Evolutionary conservation across 257 asterid genomes (phyloP).

Genomic region (Parsonsia alboflavescens): DNA sequence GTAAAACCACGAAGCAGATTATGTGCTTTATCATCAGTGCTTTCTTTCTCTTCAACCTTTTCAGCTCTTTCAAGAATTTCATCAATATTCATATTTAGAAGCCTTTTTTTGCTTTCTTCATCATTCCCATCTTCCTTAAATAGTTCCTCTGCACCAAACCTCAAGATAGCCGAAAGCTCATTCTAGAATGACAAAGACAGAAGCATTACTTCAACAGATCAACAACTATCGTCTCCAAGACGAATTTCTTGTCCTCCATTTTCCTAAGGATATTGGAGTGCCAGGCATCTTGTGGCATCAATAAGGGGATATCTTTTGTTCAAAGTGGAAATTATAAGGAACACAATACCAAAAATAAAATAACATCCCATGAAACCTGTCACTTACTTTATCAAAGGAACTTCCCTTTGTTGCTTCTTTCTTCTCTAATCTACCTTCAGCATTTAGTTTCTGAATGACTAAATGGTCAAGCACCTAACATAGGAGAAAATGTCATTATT

Average conservation of each 20-base stretch:
- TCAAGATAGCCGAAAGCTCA: conserved; percentile 96
- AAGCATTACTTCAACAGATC: conserved; percentile 1
- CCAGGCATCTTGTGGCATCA: not conserved
- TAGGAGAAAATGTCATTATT: not conserved
- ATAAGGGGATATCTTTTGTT: not conserved
- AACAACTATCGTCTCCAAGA: not conserved
- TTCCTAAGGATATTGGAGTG: not conserved
- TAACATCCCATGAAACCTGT: not conserved
- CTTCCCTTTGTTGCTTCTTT: conserved; percentile 87
- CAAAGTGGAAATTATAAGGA: not conserved
- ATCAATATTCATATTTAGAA: conserved; percentile 90
- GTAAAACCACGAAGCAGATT: conserved; percentile 90
- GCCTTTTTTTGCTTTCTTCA: conserved; percentile 92
- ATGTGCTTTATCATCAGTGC: conserved; percentile 66
- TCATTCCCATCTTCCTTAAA: conserved; percentile 91
- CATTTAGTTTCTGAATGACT: conserved; percentile 93
- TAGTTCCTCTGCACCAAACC: conserved; percentile 98
- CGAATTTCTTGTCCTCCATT: not conserved
- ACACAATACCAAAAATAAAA: not conserved
- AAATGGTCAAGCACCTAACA: conserved; percentile 93
- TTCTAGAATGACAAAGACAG: conserved; percentile 45
- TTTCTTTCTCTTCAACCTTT: conserved; percentile 85
- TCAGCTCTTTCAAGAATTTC: conserved; percentile 99
- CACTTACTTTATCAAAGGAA: conserved; percentile 82
- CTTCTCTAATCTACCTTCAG: conserved; percentile 97